Conservation (phyloP, 495 filamentous ascomycete genomes). For the Acidomyces sp. region DNA sequence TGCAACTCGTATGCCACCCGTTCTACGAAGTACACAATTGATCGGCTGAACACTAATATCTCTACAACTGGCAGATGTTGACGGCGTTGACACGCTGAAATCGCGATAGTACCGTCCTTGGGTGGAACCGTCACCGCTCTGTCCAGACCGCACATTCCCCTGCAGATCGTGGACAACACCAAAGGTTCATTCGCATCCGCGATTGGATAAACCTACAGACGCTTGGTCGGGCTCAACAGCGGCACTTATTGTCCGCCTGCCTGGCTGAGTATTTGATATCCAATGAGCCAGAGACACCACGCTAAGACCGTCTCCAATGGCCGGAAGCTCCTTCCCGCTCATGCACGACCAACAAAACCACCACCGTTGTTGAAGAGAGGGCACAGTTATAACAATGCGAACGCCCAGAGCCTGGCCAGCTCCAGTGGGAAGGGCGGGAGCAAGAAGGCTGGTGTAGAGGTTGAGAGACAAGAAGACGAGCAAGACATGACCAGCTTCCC, state of each 20-base stretch:
- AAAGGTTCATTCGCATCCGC: background rate
- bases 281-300: conserved; percentile 12
- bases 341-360: conserved; percentile 7
- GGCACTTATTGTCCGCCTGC: background rate
- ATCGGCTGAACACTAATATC: too few species aligned
- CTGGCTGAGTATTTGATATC: background rate
- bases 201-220: background rate
- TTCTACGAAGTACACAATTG: too few species aligned
- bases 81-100: too few species aligned
- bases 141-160: conserved; percentile 2
- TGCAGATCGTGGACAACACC: background rate
- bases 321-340: conserved; percentile 7
- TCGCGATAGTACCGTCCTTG: background rate
- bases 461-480: conserved; percentile 32
- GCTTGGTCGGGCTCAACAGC: background rate
- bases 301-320: conserved; percentile 1
- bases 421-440: background rate
- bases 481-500: conserved; percentile 49
- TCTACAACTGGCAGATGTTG: conserved; percentile 3
- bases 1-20: too few species aligned
- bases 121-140: conserved; percentile 4
- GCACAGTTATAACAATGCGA: conserved; percentile 4
- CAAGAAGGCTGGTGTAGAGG: conserved; percentile 1
- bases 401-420: conserved; percentile 1
- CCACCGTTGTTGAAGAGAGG: conserved; percentile 1